Conservation (phyloP, 257 asterid genomes). For the Petrea volubilis region DNA sequence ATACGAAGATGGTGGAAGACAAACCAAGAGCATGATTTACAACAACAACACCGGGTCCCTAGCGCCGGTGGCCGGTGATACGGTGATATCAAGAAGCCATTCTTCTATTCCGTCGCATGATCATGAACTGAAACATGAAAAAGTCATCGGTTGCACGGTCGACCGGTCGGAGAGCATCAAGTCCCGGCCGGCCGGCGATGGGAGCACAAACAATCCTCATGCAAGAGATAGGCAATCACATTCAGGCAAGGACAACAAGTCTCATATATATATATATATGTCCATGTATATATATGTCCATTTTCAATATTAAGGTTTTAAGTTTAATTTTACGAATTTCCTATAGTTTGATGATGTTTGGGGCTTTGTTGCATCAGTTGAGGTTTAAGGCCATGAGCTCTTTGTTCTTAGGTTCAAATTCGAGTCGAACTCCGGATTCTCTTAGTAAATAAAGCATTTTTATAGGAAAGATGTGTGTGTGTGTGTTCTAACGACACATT, state of each 20-base stretch:
- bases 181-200: conserved; percentile 28
- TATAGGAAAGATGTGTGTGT: no score
- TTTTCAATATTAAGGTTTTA: no score
- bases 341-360: no score
- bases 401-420: no score
- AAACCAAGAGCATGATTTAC: conserved; percentile 34
- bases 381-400: background rate
- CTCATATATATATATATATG: no score
- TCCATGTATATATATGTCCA: no score
- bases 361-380: background rate
- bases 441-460: no score
- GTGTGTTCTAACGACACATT: background rate
- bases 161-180: conserved; percentile 18
- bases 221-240: conserved; percentile 25
- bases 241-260: conserved; percentile 32
- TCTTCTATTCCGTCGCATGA: conserved; percentile 27
- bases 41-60: conserved; percentile 4
- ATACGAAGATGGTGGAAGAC: conserved; percentile 28
- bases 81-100: conserved; percentile 37
- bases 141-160: conserved; percentile 13
- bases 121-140: conserved; percentile 14
- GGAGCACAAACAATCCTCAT: conserved; percentile 5
- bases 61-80: conserved; percentile 21
- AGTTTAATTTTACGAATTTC: no score
- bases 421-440: no score